Evolutionary conservation across 306 rosid species (phyloP), one percentile per base, ranked within the genome.

Genomic region (Rosa lucieae): DNA sequence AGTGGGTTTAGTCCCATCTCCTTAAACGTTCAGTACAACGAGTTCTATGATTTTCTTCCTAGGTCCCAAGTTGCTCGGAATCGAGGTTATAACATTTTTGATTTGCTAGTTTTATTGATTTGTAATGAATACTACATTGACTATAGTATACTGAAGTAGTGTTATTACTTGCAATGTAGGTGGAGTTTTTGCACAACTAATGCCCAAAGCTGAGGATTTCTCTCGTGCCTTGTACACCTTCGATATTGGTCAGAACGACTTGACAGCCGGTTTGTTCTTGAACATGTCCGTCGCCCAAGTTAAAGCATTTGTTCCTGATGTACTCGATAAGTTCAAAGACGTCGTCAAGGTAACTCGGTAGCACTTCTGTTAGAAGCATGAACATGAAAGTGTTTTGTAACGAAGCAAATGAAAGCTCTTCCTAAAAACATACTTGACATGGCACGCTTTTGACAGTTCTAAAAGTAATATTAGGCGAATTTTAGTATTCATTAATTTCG

Each of bases 1-100:
- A 81, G 92, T 74, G 97, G 98, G 5, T 90, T 82, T 56, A 91
- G 97, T 42, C 98, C 93, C 5, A 79, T 91, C 48, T 91, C 97
- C 15, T 70, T 91, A 1, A 82, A 93, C 20, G 92, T 93, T 72
- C 97, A 93, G 8, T 82, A 53, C 77, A 68, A 75, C 13, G 84
- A 91, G 73, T 90, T 88, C 87, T 86, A 85, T 20, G 90, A 88
- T 39, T 93, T 93, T 78, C 85, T 70, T 32, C 49, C 74, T 40
- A 86, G 91, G 82, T 79, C 93, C 58, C 86, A 88, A 56, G 58
- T 68, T 14, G 9, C 81, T 48, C 86, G 97, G 7, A 53, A 46
- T 15, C 73, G 68, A 86, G 88, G 96, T 86, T 40, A 49, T 37
- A 13, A 48, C 5, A 9, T 23, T 43, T 5, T 32, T 14, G 8